A percentile compares a stretch with the other conserved stretches of the same genome.
These are phyloP conservation scores for Striga asiatica DNA, from an alignment of 257 asterid species.

Conservation along the genomic window DNA sequence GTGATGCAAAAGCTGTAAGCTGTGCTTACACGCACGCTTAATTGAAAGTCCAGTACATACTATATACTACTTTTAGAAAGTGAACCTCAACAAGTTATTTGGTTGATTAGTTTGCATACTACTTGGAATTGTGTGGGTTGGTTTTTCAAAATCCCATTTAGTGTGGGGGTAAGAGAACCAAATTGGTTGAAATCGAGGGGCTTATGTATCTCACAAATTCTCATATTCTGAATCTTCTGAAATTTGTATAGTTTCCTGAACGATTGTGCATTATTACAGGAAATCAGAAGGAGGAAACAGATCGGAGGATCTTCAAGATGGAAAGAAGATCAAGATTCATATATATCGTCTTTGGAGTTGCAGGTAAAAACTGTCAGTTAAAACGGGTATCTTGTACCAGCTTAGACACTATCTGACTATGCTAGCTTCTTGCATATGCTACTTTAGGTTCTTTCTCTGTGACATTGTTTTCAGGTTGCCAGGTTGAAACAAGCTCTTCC, in stretches of 20 bases:
- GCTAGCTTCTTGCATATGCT: not conserved
- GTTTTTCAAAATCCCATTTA: not conserved
- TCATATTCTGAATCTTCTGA: not conserved
- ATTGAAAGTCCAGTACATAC: not conserved
- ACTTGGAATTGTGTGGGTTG: slow-evolving; percentile 1
- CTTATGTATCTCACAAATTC: not conserved
- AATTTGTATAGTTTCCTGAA: slow-evolving; percentile 9
- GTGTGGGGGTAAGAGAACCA: not conserved
- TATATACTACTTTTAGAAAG: not conserved
- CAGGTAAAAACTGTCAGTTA: slow-evolving; percentile 34
- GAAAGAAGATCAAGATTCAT: slow-evolving; percentile 35
- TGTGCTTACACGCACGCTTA: not conserved
- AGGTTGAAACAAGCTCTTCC: slow-evolving; percentile 60
- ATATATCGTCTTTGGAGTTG: slow-evolving; percentile 52
- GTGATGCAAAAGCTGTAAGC: slow-evolving; percentile 76
- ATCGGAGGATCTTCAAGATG: slow-evolving; percentile 33
- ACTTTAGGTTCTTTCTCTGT: slow-evolving; percentile 4
- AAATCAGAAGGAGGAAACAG: slow-evolving; percentile 79
- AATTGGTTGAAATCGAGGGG: not conserved
- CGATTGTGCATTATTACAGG: slow-evolving; percentile 33
- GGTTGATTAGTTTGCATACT: slow-evolving; percentile 2
- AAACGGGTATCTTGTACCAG: slow-evolving; percentile 6
- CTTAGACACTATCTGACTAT: not conserved
- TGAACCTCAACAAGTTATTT: not conserved
- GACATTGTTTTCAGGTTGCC: slow-evolving; percentile 49